Conservation (phyloP, 306 rosid species). For the Sindora glabra region DNA sequence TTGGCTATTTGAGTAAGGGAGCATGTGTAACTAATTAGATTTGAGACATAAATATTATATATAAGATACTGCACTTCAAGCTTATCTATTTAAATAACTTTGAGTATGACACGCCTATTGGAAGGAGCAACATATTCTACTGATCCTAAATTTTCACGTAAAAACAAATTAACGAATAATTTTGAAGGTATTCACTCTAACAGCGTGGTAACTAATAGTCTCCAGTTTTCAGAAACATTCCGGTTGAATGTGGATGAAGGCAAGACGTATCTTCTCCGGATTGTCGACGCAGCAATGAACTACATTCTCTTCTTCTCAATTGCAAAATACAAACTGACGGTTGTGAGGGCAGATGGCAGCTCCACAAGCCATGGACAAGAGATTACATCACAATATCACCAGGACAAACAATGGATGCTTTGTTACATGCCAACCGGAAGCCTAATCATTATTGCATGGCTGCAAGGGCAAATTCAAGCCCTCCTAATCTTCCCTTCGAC, state of each 20-base stretch:
- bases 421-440: constrained; percentile 33
- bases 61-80: too few species aligned
- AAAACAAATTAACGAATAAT: neutral
- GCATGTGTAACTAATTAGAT: too few species aligned
- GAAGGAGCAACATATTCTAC: too few species aligned
- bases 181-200: too few species aligned
- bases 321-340: constrained; percentile 35
- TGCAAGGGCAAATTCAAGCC: constrained; percentile 26
- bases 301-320: constrained; percentile 31
- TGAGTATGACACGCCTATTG: too few species aligned
- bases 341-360: constrained; percentile 36
- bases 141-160: too few species aligned
- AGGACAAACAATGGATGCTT: constrained; percentile 40
- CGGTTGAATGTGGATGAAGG: constrained; percentile 26
- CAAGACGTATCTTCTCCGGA: constrained; percentile 37
- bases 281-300: constrained; percentile 37
- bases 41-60: too few species aligned
- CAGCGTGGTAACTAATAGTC: too few species aligned
- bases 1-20: too few species aligned
- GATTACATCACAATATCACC: constrained; percentile 39
- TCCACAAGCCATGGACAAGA: constrained; percentile 27
- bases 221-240: constrained; percentile 21
- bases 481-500: constrained; percentile 8
- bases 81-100: too few species aligned
- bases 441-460: constrained; percentile 38